phyloP scores from a whole-genome alignment of 2,329 filamentous ascomycete genomes.

The Arthrobotrys iridis region DNA sequence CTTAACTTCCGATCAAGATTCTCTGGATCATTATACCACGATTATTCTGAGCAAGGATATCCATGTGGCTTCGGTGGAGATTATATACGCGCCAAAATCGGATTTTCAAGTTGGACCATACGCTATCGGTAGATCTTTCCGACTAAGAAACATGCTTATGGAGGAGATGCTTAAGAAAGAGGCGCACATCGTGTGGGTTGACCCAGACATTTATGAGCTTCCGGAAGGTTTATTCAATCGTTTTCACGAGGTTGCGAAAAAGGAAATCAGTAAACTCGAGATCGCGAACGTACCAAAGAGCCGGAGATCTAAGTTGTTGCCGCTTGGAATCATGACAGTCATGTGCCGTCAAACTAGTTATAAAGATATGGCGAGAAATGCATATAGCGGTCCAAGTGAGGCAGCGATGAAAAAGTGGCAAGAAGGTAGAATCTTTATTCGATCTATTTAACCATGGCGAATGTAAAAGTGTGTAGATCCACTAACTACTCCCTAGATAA shows the following conservation, averaged over 20 bases:
- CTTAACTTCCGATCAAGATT: background rate
- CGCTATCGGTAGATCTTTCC: background rate
- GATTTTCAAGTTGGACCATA: constrained; percentile 11
- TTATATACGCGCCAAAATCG: constrained; percentile 14
- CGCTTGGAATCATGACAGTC: constrained; percentile 13
- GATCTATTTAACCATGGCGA: background rate
- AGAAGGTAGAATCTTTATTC: background rate
- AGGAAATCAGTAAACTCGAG: background rate
- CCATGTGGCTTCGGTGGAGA: constrained; percentile 16
- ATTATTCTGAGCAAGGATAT: constrained; percentile 14
- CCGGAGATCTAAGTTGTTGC: background rate
- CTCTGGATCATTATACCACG: background rate
- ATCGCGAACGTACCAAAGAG: constrained; percentile 12
- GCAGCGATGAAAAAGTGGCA: constrained; percentile 22
- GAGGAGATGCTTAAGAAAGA: background rate
- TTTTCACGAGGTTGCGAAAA: background rate
- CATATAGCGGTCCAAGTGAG: constrained; percentile 34
- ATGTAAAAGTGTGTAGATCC: background rate
- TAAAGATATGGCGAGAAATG: constrained; percentile 20
- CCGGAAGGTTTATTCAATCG: constrained; percentile 16
- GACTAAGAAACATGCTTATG: constrained; percentile 15
- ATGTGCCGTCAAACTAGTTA: constrained; percentile 25
- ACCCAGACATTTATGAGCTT: constrained; percentile 22
- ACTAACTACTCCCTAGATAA: background rate
- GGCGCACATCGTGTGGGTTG: constrained; percentile 21